Evolutionary conservation across 768 basidiomycete genomes (phyloP).

Genomic region (Tulasnella sp.): DNA sequence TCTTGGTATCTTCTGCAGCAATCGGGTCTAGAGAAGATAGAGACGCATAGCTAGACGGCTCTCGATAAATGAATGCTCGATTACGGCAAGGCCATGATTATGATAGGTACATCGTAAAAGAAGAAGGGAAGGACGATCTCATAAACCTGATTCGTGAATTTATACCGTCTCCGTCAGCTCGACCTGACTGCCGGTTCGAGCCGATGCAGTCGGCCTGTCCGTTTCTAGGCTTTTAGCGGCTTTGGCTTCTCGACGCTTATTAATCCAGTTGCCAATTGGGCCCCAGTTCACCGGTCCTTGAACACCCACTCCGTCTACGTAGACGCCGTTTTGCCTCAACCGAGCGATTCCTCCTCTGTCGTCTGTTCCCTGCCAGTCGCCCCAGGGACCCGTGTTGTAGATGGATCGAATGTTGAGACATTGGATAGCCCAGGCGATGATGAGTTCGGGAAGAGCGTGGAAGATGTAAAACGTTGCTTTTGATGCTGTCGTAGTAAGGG

Average conservation of each 20-base stretch:
- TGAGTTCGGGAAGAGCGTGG: constrained; percentile 24
- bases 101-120: background rate
- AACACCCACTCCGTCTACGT: constrained; percentile 7
- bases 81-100: background rate
- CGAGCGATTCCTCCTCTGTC: background rate
- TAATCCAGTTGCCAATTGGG: background rate
- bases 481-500: constrained; percentile 1
- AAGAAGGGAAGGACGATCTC: background rate
- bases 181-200: background rate
- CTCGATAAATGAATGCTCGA: background rate
- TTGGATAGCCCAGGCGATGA: background rate
- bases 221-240: background rate
- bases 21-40: too few relatives aligned
- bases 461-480: constrained; percentile 28
- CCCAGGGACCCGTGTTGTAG: constrained; percentile 22
- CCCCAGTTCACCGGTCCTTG: background rate
- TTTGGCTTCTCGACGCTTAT: background rate
- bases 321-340: constrained; percentile 11
- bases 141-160: background rate
- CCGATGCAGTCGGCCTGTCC: background rate
- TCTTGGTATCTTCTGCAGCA: too few relatives aligned
- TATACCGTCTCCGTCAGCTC: background rate
- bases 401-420: constrained; percentile 1
- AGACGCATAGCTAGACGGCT: too few relatives aligned
- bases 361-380: constrained; percentile 20